Evolutionary conservation across 2,329 filamentous ascomycete species (phyloP).

Genomic region (Aulographum hederae): DNA sequence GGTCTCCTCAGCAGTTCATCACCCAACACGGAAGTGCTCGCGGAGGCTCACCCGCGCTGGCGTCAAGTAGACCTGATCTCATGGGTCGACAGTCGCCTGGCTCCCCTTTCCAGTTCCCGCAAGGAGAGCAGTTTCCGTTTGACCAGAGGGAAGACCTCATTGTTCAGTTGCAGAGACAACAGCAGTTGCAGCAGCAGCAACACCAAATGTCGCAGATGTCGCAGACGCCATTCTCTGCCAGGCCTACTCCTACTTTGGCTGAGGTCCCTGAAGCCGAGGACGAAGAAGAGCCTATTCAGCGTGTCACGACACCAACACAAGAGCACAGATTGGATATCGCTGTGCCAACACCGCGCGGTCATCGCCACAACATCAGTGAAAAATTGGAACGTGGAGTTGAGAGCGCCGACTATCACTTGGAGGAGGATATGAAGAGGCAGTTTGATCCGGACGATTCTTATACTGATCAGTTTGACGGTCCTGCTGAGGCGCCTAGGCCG

Average conservation of each 20-base stretch:
- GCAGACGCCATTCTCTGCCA: conserved; percentile 16
- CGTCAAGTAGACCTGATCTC: conserved; percentile 17
- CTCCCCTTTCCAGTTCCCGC: conserved; percentile 42
- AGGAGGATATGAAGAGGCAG: conserved; percentile 61
- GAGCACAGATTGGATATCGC: conserved; percentile 33
- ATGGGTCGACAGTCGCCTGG: conserved; percentile 22
- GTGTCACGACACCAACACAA: conserved; percentile 15
- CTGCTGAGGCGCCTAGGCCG: not conserved
- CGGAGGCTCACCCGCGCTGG: conserved; percentile 22
- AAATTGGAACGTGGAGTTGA: conserved; percentile 72
- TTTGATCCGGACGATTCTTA: conserved; percentile 46
- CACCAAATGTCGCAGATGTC: conserved; percentile 36
- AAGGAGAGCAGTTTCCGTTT: conserved; percentile 17
- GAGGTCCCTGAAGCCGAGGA: conserved; percentile 61
- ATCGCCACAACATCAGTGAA: conserved; percentile 55
- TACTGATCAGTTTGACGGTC: not conserved
- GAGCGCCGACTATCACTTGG: conserved; percentile 69
- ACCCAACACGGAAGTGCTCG: conserved; percentile 18
- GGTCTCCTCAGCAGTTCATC: conserved; percentile 22
- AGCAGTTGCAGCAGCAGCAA: conserved; percentile 28
- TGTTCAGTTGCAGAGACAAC: conserved; percentile 28
- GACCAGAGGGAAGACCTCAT: conserved; percentile 20
- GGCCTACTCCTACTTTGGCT: conserved; percentile 34
- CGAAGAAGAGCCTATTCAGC: conserved; percentile 24
- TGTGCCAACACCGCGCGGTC: conserved; percentile 40